phyloP scores from a whole-genome alignment of 257 asterid species.

The Misopates orontium region DNA sequence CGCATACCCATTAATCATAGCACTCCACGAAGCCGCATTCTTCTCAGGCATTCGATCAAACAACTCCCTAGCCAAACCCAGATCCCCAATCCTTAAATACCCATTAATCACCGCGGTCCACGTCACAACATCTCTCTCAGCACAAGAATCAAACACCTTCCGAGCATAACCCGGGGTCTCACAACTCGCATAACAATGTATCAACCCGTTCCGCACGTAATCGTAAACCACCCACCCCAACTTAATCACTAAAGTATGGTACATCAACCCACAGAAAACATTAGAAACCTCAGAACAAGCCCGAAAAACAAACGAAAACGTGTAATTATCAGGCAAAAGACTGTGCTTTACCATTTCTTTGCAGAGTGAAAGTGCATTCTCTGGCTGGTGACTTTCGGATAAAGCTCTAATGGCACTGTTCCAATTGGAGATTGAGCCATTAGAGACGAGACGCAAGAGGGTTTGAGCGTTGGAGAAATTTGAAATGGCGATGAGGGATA shows the following conservation, averaged over 20 bases:
- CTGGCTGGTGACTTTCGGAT: slow-evolving; percentile 35
- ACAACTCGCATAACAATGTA: slow-evolving; percentile 47
- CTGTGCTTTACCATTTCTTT: slow-evolving; percentile 42
- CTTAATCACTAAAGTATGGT: slow-evolving; percentile 44
- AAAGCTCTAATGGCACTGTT: slow-evolving; percentile 47
- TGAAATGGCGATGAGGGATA: slow-evolving; percentile 31
- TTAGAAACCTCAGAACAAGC: slow-evolving; percentile 42
- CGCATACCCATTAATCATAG: slow-evolving; percentile 52
- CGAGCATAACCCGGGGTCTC: slow-evolving; percentile 36
- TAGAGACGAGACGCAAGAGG: slow-evolving; percentile 33
- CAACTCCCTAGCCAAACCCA: slow-evolving; percentile 37
- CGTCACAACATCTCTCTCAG: slow-evolving; percentile 39
- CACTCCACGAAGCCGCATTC: slow-evolving; percentile 54
- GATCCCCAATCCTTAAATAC: slow-evolving; percentile 39
- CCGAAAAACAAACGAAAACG: slow-evolving; percentile 54
- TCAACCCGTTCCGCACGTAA: slow-evolving; percentile 59
- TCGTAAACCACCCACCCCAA: slow-evolving; percentile 59
- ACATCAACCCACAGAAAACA: slow-evolving; percentile 36
- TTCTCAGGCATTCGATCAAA: slow-evolving; percentile 58
- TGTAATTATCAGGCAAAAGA: slow-evolving; percentile 44
- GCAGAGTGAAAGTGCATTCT: slow-evolving; percentile 36
- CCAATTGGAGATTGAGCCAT: slow-evolving; percentile 37
- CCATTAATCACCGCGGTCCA: slow-evolving; percentile 60
- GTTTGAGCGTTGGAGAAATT: slow-evolving; percentile 28
- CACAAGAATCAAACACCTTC: slow-evolving; percentile 42